Conservation (phyloP, 1,139 yeast genomes). For the Candida dubliniensis region DNA sequence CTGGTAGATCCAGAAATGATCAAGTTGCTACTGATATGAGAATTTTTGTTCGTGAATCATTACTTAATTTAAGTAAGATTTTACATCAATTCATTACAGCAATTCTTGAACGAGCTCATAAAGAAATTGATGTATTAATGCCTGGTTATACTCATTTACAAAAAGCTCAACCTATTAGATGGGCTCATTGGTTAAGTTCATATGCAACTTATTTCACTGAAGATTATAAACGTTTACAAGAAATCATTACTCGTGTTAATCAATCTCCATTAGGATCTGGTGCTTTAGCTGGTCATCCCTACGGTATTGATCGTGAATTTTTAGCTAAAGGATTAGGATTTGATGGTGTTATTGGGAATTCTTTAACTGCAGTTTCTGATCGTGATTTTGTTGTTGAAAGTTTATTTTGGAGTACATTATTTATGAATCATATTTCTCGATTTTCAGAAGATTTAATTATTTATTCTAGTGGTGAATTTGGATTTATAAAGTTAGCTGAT, state of each 20-base stretch:
- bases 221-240: constrained; percentile 81
- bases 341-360: constrained; percentile 85
- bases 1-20: constrained; percentile 97
- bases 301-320: constrained; percentile 92
- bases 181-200: constrained; percentile 96
- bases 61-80: constrained; percentile 57
- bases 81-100: constrained; percentile 64
- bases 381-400: constrained; percentile 97
- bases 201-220: constrained; percentile 93
- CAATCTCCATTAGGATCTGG: constrained; percentile 94
- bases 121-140: constrained; percentile 89
- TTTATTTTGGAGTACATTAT: constrained; percentile 95
- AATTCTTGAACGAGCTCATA: constrained; percentile 71
- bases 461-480: constrained; percentile 96
- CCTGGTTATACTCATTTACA: constrained; percentile 99
- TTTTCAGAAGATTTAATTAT: constrained; percentile 93
- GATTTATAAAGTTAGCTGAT: constrained; percentile 88
- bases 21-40: constrained; percentile 99
- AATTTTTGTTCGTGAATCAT: constrained; percentile 80
- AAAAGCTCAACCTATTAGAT: constrained; percentile 98
- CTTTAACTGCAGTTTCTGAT: constrained; percentile 92
- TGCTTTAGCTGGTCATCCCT: constrained; percentile 98
- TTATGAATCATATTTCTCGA: constrained; percentile 93
- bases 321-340: constrained; percentile 80
- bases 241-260: constrained; percentile 80